Conservation (phyloP, 495 filamentous ascomycete species). For the Penicillium manginii region DNA sequence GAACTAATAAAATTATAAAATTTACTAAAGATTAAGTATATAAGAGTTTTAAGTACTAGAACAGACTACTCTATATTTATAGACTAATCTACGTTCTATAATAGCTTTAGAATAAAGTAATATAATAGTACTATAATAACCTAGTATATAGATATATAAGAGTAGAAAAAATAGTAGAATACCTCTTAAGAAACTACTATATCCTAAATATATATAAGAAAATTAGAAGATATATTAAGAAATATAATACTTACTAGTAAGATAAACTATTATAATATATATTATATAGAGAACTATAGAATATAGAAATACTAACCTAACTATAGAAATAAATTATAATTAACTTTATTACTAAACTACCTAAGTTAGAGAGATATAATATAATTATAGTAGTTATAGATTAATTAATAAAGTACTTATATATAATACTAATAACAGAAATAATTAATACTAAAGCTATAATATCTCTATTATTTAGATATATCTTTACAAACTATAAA, state of each 20-base stretch:
- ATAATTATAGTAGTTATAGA: constrained; percentile 9
- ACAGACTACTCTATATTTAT: constrained; percentile 13
- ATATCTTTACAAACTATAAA: background rate
- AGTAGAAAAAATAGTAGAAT: constrained; percentile 12
- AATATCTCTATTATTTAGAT: background rate
- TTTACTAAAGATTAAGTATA: too few species aligned
- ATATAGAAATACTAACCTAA: constrained; percentile 4
- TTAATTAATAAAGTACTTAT: background rate
- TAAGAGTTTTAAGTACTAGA: too few species aligned
- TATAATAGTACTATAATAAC: constrained; percentile 10
- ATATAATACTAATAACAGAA: background rate
- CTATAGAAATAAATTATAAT: constrained; percentile 26
- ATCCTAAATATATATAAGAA: constrained; percentile 7
- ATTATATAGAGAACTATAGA: constrained; percentile 18
- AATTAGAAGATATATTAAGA: too few species aligned
- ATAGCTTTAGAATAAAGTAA: constrained; percentile 8
- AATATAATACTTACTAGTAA: constrained; percentile 6
- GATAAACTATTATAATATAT: constrained; percentile 7
- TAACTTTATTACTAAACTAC: constrained; percentile 25
- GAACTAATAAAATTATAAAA: too few species aligned
- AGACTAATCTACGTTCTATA: constrained; percentile 13
- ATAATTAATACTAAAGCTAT: background rate
- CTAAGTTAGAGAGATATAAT: constrained; percentile 6
- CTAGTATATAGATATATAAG: constrained; percentile 5
- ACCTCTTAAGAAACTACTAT: constrained; percentile 14